Conservation (phyloP, 192 early-diverging fungal genomes). For the Umbelopsis sp. region DNA sequence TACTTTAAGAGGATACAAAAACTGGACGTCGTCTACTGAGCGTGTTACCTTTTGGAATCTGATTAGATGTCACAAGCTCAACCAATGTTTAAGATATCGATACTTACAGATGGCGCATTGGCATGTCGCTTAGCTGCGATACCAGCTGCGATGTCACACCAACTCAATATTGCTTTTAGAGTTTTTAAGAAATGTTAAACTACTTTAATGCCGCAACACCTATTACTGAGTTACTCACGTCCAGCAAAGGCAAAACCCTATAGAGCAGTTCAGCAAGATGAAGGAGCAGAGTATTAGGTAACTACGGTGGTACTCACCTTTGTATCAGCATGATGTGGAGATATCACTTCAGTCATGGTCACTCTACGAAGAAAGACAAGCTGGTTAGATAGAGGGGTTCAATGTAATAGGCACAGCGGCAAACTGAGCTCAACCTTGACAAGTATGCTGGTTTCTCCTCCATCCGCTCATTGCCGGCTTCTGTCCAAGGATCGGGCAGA, state of each 20-base stretch:
- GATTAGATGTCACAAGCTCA: background rate
- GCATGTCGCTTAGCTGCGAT: conserved; percentile 66
- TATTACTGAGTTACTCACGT: background rate
- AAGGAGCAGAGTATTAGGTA: background rate
- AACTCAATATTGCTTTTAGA: conserved; percentile 50
- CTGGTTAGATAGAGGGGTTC: background rate
- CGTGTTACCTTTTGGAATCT: conserved; percentile 53
- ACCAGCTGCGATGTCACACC: conserved; percentile 71
- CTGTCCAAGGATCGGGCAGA: conserved; percentile 35
- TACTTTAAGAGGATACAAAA: conserved; percentile 60
- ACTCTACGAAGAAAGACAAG: conserved; percentile 29
- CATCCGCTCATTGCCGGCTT: conserved; percentile 26
- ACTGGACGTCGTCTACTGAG: conserved; percentile 70
- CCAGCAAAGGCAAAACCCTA: conserved; percentile 40
- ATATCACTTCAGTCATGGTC: conserved; percentile 61
- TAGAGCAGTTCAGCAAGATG: too few relatives aligned
- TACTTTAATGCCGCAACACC: background rate
- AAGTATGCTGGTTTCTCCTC: conserved; percentile 27
- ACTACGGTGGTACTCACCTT: conserved; percentile 20
- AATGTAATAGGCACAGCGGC: background rate
- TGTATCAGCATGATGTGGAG: conserved; percentile 51
- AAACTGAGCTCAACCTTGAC: background rate
- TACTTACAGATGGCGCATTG: conserved; percentile 50
- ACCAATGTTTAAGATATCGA: too few relatives aligned
- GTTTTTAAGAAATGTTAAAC: too few relatives aligned